Evolutionary conservation across 1,284 basidiomycete genomes (phyloP).

Genomic region (Moesziomyces parantarcticus): DNA sequence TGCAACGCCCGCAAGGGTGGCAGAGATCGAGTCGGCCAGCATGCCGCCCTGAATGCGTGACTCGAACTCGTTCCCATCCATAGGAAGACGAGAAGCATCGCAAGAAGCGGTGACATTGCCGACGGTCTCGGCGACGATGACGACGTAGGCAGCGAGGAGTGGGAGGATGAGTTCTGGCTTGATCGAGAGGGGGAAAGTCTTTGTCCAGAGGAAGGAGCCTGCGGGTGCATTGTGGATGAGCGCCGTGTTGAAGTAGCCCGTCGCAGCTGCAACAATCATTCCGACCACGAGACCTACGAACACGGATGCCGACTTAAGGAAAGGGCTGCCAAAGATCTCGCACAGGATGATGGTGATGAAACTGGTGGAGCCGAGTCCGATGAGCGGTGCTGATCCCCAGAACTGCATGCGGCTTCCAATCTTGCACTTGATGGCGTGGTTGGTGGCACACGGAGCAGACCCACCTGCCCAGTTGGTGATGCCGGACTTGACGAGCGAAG

Average conservation of each 20-base stretch:
- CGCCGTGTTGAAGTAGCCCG: constrained; percentile 38
- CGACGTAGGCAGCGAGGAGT: constrained; percentile 26
- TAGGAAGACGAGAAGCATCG: constrained; percentile 32
- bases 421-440: constrained; percentile 29
- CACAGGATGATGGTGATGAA: constrained; percentile 41
- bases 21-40: constrained; percentile 40
- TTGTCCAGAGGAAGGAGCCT: constrained; percentile 36
- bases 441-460: constrained; percentile 20
- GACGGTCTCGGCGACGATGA: constrained; percentile 35
- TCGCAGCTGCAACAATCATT: constrained; percentile 45
- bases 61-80: constrained; percentile 38
- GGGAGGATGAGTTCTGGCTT: constrained; percentile 31
- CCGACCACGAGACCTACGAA: constrained; percentile 42
- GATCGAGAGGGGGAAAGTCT: constrained; percentile 28
- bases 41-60: constrained; percentile 43
- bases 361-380: constrained; percentile 39
- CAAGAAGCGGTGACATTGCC: constrained; percentile 42
- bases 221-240: constrained; percentile 27
- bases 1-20: constrained; percentile 27
- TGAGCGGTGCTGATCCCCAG: constrained; percentile 44
- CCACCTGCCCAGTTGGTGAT: constrained; percentile 49
- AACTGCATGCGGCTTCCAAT: constrained; percentile 17
- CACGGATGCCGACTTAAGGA: constrained; percentile 45
- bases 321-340: constrained; percentile 48
- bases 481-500: constrained; percentile 28